Conservation (phyloP, 78 protist genomes). For the Blattamonas nauphoetae region DNA sequence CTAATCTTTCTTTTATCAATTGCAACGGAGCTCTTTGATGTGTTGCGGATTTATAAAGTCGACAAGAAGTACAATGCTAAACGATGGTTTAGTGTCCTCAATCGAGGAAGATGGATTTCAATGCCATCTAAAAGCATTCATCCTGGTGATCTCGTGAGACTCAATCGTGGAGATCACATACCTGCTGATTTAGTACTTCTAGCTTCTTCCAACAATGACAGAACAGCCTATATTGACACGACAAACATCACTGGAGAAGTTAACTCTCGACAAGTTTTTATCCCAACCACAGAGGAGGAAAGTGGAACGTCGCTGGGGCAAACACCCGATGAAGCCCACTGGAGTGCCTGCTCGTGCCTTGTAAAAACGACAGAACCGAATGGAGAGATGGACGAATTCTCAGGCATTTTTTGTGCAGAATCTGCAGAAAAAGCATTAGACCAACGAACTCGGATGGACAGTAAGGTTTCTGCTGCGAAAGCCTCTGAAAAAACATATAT, state of each 20-base stretch:
- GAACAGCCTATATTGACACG: background rate
- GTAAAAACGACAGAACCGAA: background rate
- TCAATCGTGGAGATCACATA: background rate
- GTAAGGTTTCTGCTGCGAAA: background rate
- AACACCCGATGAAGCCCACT: background rate
- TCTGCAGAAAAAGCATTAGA: too few species aligned
- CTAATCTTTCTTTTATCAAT: background rate
- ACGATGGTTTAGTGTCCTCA: background rate
- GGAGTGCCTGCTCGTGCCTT: too few species aligned
- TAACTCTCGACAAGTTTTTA: background rate
- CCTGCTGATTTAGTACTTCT: background rate
- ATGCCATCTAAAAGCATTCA: background rate
- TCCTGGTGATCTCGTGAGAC: background rate
- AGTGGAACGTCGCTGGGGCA: background rate
- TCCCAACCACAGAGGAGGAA: background rate
- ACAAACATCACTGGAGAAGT: conserved; percentile 34
- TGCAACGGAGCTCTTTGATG: conserved; percentile 25
- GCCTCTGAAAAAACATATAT: background rate
- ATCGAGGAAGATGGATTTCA: background rate
- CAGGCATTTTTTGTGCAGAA: too few species aligned
- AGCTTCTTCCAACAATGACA: background rate
- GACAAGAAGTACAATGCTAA: background rate
- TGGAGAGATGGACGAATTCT: background rate
- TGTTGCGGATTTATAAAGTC: background rate
- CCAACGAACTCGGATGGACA: background rate